Base-by-base conservation (phyloP, 345 rosid genomes). In the Ceriops zippeliana region DNA sequence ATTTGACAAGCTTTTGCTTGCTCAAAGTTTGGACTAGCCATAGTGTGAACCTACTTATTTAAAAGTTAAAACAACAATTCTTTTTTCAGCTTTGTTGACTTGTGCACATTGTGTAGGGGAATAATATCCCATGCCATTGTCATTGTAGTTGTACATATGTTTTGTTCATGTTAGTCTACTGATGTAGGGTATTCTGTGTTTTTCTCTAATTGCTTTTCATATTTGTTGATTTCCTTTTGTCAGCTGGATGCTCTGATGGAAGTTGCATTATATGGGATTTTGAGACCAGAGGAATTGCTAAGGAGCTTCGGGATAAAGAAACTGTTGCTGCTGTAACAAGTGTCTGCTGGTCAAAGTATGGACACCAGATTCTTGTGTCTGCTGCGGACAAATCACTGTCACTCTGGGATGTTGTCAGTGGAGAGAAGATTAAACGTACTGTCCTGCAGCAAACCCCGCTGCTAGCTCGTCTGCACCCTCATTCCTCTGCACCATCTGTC, bases 211-310 rank as follows among this genome's bases (percentile, higher is more conserved):
- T 42, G 49, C 16, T 42, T 15, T 42, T 42, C 4, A 0, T 42
- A 3, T 42, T 42, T 42, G 49, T 13, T 42, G 49, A 42, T 42
- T 42, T 42, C 49, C 4, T 42, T 11, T 42, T 42, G 17, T 47
- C 79, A 96, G 99, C 99, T 76, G 99, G 99, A 65, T 96, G 99
- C 74, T 84, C 93, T 16, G 97, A 96, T 79, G 99, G 98, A 21
- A 83, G 90, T 67, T 90, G 96, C 64, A 77, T 96, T 5, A 92
- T 96, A 69, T 96, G 97, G 96, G 99, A 96, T 79, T 96, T 96
- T 74, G 97, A 96, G 85, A 96, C 99, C 35, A 82, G 98, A 63
- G 96, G 96, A 24, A 86, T 96, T 46, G 90, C 98, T 5, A 96
- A 89, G 64, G 99, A 89, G 89, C 89, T 96, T 63, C 89, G 84